Evolutionary conservation across 768 basidiomycete genomes (phyloP).

Genomic region (Lentinula sp.): DNA sequence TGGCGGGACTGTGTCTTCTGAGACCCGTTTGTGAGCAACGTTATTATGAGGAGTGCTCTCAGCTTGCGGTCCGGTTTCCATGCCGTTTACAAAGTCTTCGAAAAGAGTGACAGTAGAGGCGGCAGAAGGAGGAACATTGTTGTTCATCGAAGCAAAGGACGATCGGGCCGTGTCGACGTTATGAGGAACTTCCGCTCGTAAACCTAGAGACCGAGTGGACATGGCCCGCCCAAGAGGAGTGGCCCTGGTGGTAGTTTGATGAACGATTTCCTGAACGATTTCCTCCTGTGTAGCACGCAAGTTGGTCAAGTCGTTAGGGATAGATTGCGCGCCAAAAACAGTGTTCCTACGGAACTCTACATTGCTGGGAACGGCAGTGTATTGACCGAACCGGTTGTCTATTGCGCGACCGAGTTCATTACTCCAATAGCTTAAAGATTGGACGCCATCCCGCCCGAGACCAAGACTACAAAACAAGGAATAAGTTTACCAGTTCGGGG

Average conservation of each 20-base stretch:
- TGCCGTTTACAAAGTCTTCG: conserved; percentile 41
- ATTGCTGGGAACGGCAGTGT: conserved; percentile 32
- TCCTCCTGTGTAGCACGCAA: conserved; percentile 32
- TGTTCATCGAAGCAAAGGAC: conserved; percentile 36
- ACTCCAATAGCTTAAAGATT: conserved; percentile 45
- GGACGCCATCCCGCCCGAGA: conserved; percentile 53
- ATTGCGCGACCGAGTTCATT: conserved; percentile 48
- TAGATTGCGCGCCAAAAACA: conserved; percentile 35
- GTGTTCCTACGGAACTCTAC: conserved; percentile 43
- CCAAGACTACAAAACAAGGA: conserved; percentile 39
- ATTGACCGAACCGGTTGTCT: conserved; percentile 33
- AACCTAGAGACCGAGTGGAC: conserved; percentile 39
- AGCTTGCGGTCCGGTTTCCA: conserved; percentile 40
- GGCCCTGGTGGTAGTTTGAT: conserved; percentile 15
- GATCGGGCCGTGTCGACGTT: conserved; percentile 44
- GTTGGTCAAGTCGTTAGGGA: conserved; percentile 24
- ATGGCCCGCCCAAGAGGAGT: conserved; percentile 24
- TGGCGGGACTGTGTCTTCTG: conserved; percentile 23
- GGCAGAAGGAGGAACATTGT: conserved; percentile 39
- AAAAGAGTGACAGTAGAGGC: conserved; percentile 59
- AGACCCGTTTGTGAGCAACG: conserved; percentile 26
- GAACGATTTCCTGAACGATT: conserved; percentile 35
- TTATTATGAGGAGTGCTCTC: conserved; percentile 62
- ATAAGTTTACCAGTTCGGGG: conserved; percentile 2
- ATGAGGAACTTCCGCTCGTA: conserved; percentile 46